Percentiles rank a stretch among this genome's conserved stretches.
Evolutionary conservation across 345 rosid genomes (phyloP).

Genomic region (Adansonia digitata): DNA sequence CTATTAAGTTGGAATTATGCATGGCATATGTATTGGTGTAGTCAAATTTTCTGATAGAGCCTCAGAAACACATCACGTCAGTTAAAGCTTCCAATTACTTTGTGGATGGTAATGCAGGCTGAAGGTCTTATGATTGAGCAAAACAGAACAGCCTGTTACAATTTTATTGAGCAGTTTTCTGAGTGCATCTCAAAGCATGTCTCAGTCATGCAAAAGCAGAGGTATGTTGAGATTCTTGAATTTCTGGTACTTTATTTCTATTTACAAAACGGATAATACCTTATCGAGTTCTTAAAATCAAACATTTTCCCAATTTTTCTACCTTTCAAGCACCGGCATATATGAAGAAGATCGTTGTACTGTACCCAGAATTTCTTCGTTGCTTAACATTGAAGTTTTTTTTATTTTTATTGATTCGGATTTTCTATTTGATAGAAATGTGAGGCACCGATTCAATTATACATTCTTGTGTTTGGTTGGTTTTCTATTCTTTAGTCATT

Average conservation of each 20-base stretch:
- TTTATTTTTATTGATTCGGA: not conserved
- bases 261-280: not conserved
- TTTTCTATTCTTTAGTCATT: not conserved
- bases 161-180: constrained; percentile 45
- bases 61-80: not conserved
- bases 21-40: not conserved
- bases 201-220: constrained; percentile 52
- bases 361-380: not conserved
- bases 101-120: constrained; percentile 37
- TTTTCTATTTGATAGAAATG: not conserved
- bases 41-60: not conserved
- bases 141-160: constrained; percentile 29
- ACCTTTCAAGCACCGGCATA: too few species aligned
- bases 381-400: not conserved
- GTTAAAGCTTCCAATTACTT: not conserved
- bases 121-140: constrained; percentile 69
- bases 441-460: not conserved
- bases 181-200: constrained; percentile 42
- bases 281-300: not conserved
- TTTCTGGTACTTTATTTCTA: not conserved
- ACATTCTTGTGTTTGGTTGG: not conserved
- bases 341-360: not conserved
- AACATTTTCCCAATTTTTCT: not conserved
- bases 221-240: constrained; percentile 30
- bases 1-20: not conserved